A percentile compares a stretch with the other conserved stretches of the same genome.
These are phyloP conservation scores for Agroathelia rolfsii DNA, from an alignment of 1,284 basidiomycete species.

Conservation along the genomic window DNA sequence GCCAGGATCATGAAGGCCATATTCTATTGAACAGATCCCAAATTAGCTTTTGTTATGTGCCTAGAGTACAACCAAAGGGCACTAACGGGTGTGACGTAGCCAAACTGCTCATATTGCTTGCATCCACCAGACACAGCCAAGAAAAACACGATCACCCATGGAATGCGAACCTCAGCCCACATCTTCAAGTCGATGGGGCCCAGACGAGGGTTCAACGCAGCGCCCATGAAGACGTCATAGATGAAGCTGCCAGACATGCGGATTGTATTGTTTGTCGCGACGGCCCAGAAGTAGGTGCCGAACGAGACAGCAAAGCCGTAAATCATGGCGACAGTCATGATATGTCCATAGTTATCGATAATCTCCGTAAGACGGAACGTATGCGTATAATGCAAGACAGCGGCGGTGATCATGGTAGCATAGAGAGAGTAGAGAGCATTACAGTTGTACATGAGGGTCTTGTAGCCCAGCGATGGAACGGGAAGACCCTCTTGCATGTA, in stretches of 20 bases:
- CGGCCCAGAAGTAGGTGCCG: conserved; percentile 69
- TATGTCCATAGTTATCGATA: conserved; percentile 92
- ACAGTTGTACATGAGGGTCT: conserved; percentile 93
- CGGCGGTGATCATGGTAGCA: conserved; percentile 72
- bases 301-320: conserved; percentile 80
- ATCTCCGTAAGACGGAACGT: conserved; percentile 90
- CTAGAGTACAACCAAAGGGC: background rate
- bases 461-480: conserved; percentile 85
- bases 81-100: conserved; percentile 83
- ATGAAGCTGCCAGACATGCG: conserved; percentile 91
- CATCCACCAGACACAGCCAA: conserved; percentile 87
- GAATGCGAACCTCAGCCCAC: conserved; percentile 98
- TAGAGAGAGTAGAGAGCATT: conserved; percentile 89
- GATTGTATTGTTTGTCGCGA: conserved; percentile 72
- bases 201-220: conserved; percentile 87
- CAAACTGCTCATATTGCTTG: conserved; percentile 91
- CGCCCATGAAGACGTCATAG: conserved; percentile 97
- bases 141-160: conserved; percentile 95
- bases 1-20: conserved; percentile 97
- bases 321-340: conserved; percentile 95
- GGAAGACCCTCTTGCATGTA: conserved; percentile 91
- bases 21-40: conserved; percentile 45
- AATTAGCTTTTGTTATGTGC: conserved; percentile 1
- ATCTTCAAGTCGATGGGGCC: conserved; percentile 96
- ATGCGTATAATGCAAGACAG: conserved; percentile 68